Evolutionary conservation across 371 early-diverging fungal genomes (phyloP), one percentile per base, ranked within the genome.

Genomic region (Blakeslea trispora): DNA sequence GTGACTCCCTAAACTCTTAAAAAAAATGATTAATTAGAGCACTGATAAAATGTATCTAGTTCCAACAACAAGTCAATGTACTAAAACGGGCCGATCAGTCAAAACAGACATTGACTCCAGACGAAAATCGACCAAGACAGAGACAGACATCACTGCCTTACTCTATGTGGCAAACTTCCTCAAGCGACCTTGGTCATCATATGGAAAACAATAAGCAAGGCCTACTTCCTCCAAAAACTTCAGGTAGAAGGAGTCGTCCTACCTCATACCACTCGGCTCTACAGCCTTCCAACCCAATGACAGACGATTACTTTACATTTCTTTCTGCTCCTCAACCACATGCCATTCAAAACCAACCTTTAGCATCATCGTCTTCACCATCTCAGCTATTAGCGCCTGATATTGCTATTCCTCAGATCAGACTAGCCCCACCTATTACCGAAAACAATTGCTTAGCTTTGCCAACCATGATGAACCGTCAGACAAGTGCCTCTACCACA

Each of bases 291-390:
- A n/a, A n/a, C n/a, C n/a, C n/a, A n/a, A 17, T 32, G 22, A 45
- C 34, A 34, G 61, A 61, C 24, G 77, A 76, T 35, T 76, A 76
- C 35, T 76, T 76, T 45, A 67, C 77, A 1, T 76, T 68, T 42
- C 55, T 73, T 9, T 68, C 73, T 15, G 39, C 64, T 15, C 64
- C 71, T 3, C 58, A 64, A 35, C 23, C 41, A 15, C 45, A 23
- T 35, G 28, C 14, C 11, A 40, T 51, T 31, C 44, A 55, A 46
- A 47, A 40, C 9, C 45, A 22, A 47, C 24, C 50, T 21, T 43
- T 31, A 7, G 44, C 37, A 6, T 14, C 48, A 5, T 41, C 48
- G 6, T 42, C 54, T 39, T 23, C 39, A 32, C 10, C 39, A 15
- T 42, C 17, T 24, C 35, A 28, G 7, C 47, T 47, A 19, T 14